Evolutionary conservation across 2,329 filamentous ascomycete genomes (phyloP), one percentile per base, ranked within the genome.

Genomic region (Arthrobotrys musiformis): DNA sequence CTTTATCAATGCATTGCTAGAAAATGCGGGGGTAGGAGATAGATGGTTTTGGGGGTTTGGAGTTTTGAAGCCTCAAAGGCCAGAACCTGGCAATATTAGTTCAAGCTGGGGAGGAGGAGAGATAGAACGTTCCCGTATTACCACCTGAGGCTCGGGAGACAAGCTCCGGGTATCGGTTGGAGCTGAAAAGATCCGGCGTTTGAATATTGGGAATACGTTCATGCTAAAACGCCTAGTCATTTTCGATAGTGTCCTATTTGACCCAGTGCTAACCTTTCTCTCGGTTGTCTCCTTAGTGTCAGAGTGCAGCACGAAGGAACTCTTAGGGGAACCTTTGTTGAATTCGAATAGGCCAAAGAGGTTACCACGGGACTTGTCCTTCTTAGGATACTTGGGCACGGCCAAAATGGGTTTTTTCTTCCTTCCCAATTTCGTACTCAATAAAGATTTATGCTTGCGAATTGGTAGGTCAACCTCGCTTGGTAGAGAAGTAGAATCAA

Each of bases 371-470:
- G 48, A 60, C 17, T 26, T 60, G 11, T 40, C 19, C 17, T 50
- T 69, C 48, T 64, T 76, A 4, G 64, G 37, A 15, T 64, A 70
- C 22, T 70, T 76, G 2, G 72, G 72, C 11, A 76, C 72, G 30
- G 28, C 58, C n/a, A 76, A 33, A 22, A 76, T 76, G 4, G 72
- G 72, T 26, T 70, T 76, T n/a, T 76, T 76, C 48, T 76, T 76
- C 4, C 72, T 64, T 9, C 63, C 72, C 17, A 76, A 22, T 33
- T 63, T 69, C 40, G 37, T 54, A 17, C 72, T 63, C 28, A 76
- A 58, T 28, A 40, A 50, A 0, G 72, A 76, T 19, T 46, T 76
- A 6, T 26, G 58, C 26, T 58, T 64, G 7, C 22, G 22, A 15
- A 22, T 28, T 3, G 54, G 35, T 15, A 46, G 8, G 48, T 64